Evolutionary conservation across 2,329 filamentous ascomycete genomes (phyloP).

Genomic region (Neofusicoccum ribis): DNA sequence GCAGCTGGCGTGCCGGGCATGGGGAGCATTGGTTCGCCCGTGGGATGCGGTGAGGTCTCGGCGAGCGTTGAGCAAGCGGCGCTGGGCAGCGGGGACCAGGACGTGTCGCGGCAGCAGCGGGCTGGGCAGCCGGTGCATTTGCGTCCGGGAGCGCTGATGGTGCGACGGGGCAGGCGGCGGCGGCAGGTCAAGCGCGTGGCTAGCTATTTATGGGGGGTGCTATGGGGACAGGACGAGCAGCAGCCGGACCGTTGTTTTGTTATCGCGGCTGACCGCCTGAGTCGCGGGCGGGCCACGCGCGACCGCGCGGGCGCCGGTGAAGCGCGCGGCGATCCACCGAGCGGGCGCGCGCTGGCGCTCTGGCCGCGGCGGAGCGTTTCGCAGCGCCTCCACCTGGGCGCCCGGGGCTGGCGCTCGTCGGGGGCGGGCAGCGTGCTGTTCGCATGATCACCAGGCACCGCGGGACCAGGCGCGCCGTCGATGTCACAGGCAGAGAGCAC

Average conservation of each 20-base stretch:
- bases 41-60: constrained; percentile 6
- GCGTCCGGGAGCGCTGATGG: not conserved
- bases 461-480: constrained; percentile 1
- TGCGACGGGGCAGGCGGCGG: constrained; percentile 7
- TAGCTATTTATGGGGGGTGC: constrained; percentile 12
- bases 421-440: not conserved
- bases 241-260: constrained; percentile 1
- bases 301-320: not conserved
- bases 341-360: no score
- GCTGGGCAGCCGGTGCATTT: constrained; percentile 15
- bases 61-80: not conserved
- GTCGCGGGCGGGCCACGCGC: not conserved
- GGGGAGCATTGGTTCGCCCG: constrained; percentile 42
- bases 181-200: constrained; percentile 9
- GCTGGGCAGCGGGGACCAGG: not conserved
- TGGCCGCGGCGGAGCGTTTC: not conserved
- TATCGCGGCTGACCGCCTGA: constrained; percentile 16
- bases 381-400: not conserved
- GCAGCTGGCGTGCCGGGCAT: constrained; percentile 60
- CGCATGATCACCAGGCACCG: constrained; percentile 8
- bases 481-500: not conserved
- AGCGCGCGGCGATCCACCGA: not conserved
- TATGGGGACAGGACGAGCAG: not conserved
- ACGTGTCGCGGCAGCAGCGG: not conserved
- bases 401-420: not conserved